phyloP scores from a whole-genome alignment of 768 basidiomycete species.

The Pisolithus marmoratus region DNA sequence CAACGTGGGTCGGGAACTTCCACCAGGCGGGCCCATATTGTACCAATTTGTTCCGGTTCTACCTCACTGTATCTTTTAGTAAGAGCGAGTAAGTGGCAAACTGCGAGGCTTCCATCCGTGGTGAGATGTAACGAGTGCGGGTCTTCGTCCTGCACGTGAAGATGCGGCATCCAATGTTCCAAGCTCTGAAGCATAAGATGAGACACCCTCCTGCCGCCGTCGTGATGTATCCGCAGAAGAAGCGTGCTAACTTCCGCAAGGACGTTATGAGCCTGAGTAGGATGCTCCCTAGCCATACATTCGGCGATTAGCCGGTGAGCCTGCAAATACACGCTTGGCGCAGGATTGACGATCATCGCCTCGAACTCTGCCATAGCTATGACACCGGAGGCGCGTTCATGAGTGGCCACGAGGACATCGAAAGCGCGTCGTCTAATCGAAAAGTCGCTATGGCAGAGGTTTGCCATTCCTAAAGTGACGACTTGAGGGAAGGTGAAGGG shows the following conservation, averaged over 20 bases:
- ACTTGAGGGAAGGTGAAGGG: constrained; percentile 70
- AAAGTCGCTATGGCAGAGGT: constrained; percentile 68
- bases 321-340: constrained; percentile 72
- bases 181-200: constrained; percentile 71
- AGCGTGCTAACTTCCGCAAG: constrained; percentile 67
- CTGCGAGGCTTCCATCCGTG: constrained; percentile 51
- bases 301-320: constrained; percentile 76
- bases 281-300: constrained; percentile 74
- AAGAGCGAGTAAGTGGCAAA: constrained; percentile 81
- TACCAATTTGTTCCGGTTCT: constrained; percentile 74
- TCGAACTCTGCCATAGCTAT: constrained; percentile 69
- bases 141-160: constrained; percentile 51
- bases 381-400: constrained; percentile 62
- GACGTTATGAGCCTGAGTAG: constrained; percentile 55
- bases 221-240: constrained; percentile 56
- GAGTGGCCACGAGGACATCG: constrained; percentile 66
- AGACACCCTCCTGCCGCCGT: constrained; percentile 42
- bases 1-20: constrained; percentile 66
- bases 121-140: constrained; percentile 25
- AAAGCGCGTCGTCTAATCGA: constrained; percentile 72
- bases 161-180: constrained; percentile 77
- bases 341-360: constrained; percentile 62
- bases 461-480: constrained; percentile 73
- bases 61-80: constrained; percentile 68
- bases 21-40: constrained; percentile 75